Evolutionary conservation across 108 stramenopile species (phyloP), one percentile per base, ranked within the genome.

Genomic region (Discostella stelligeroides): DNA sequence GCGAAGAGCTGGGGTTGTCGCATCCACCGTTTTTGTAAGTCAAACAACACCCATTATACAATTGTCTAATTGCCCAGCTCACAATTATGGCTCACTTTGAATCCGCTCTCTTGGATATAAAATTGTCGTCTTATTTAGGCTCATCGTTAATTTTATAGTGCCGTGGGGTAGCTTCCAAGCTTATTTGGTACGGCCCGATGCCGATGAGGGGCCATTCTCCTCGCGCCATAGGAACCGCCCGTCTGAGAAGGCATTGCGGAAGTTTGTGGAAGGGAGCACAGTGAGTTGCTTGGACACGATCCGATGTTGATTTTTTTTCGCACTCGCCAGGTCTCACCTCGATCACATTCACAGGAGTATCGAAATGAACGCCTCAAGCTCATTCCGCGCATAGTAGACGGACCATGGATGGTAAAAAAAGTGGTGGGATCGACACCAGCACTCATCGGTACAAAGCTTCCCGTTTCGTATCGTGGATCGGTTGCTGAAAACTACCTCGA

Each of bases 331-430:
- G n/a, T n/a, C n/a, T n/a, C n/a, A n/a, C n/a, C n/a, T n/a, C n/a
- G n/a, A n/a, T 50, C 49, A 50, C 24, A 8, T 53, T 24, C 24
- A 24, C 51, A 73, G 70, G 73, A 65, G 10, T 73, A 72, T 25
- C 75, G 79, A 21, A 80, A 76, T 34, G 68, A 56, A 0, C 27
- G 51, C 4, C 59, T 84, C 14, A 84, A 84, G 68, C 70, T 84
- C 42, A 75, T 84, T 40, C 83, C 83, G 4, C 27, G 65, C 17
- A 41, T 81, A 29, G 29, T 50, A 14, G 75, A 70, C 9, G 83
- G 79, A 20, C 83, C 83, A 29, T 84, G 80, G 80, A 56, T 80
- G 46, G 71, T 84, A 20, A 84, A 81, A 61, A 84, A 84, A 69
- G 71, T 84, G 75, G 76, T 84, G 7, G 83, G 83, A 37, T 65